Evolutionary conservation across 2,329 filamentous ascomycete genomes (phyloP).

Genomic region (Keithomyces neogunnii): DNA sequence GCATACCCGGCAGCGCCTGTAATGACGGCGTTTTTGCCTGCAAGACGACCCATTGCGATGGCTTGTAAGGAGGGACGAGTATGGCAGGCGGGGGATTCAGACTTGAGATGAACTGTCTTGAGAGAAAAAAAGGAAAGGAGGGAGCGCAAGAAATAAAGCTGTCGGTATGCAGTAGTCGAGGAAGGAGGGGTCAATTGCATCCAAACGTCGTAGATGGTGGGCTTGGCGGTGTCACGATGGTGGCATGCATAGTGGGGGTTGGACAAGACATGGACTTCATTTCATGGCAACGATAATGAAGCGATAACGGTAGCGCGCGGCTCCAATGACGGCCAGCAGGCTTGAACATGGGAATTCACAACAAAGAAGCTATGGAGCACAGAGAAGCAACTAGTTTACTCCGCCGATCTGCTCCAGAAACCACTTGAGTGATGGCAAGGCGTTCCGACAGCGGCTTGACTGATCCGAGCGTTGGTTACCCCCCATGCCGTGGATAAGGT

Average conservation of each 20-base stretch:
- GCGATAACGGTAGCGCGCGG: too few relatives aligned
- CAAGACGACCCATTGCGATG: constrained; percentile 37
- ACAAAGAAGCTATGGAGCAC: too few relatives aligned
- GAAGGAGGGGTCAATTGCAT: not conserved
- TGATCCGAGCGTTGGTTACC: too few relatives aligned
- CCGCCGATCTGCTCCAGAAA: too few relatives aligned
- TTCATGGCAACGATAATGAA: too few relatives aligned
- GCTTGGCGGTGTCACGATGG: not conserved
- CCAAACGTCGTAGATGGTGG: not conserved
- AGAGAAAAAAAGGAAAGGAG: not conserved
- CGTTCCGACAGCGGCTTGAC: too few relatives aligned
- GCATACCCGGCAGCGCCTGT: constrained; percentile 76
- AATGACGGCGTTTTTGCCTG: constrained; percentile 60
- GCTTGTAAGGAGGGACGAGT: not conserved
- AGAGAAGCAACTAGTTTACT: too few relatives aligned
- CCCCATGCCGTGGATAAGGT: too few relatives aligned
- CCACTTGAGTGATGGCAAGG: too few relatives aligned
- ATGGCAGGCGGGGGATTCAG: too few relatives aligned
- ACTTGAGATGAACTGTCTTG: not conserved
- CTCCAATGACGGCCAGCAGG: too few relatives aligned
- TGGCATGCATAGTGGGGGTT: not conserved
- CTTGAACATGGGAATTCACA: too few relatives aligned
- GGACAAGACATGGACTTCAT: not conserved
- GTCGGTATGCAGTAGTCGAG: not conserved
- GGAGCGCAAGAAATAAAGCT: not conserved